These are phyloP conservation scores for Alloascoidea hylecoeti DNA, from an alignment of 805 yeast genomes.

Conservation along the genomic window DNA sequence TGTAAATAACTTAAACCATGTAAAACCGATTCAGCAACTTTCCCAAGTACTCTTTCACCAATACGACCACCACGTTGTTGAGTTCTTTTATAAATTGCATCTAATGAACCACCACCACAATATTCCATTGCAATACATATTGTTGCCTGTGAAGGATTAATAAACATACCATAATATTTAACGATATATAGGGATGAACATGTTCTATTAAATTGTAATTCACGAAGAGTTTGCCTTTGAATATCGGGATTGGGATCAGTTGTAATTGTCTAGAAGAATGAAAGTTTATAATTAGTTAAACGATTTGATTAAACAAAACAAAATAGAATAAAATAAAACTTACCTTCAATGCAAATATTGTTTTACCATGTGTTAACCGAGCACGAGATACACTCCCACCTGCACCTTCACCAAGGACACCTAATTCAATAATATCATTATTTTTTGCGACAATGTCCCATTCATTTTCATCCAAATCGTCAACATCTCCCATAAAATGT, in stretches of 20 bases:
- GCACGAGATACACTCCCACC: slow-evolving; percentile 89
- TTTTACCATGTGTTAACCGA: slow-evolving; percentile 36
- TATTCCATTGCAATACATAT: slow-evolving; percentile 95
- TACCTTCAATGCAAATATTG: slow-evolving; percentile 65
- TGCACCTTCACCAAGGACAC: slow-evolving; percentile 82
- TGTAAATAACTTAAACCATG: slow-evolving; percentile 81
- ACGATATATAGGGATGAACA: slow-evolving; percentile 81
- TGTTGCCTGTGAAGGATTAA: slow-evolving; percentile 60
- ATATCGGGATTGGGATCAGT: slow-evolving; percentile 74
- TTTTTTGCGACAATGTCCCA: slow-evolving; percentile 54
- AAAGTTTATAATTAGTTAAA: background rate
- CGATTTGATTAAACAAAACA: background rate
- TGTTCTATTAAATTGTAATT: slow-evolving; percentile 73
- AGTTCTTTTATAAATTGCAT: slow-evolving; percentile 77
- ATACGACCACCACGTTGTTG: slow-evolving; percentile 67
- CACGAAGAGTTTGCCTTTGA: slow-evolving; percentile 84
- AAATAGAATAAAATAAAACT: background rate
- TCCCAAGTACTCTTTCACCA: slow-evolving; percentile 87
- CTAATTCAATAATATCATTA: slow-evolving; percentile 52
- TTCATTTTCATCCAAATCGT: slow-evolving; percentile 52
- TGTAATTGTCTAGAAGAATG: slow-evolving; percentile 33
- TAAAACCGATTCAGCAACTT: slow-evolving; percentile 76
- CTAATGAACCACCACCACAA: slow-evolving; percentile 88
- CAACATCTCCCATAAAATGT: slow-evolving; percentile 20
- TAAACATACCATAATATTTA: slow-evolving; percentile 83